A percentile compares a stretch with the other conserved stretches of the same genome.
Evolutionary conservation across 1,284 basidiomycete species (phyloP).

Genomic region (Chondrostereum purpureum): DNA sequence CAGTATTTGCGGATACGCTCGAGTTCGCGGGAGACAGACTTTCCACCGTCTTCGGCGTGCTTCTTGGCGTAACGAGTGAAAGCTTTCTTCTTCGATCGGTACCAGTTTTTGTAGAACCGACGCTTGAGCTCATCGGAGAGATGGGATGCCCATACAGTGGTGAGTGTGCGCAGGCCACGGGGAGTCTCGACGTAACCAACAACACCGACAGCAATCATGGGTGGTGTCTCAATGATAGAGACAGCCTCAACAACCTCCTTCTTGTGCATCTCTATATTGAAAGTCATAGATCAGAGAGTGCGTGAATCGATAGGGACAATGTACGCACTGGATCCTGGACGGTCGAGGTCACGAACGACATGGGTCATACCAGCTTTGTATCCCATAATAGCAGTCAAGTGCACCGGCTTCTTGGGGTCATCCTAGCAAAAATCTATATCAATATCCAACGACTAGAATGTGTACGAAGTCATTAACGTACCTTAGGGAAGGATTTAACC

Average conservation of each 20-base stretch:
- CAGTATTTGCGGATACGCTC: slow-evolving; percentile 99
- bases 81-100: slow-evolving; percentile 99
- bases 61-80: slow-evolving; percentile 99
- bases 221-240: slow-evolving; percentile 94
- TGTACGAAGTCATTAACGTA: slow-evolving; percentile 34
- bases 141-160: slow-evolving; percentile 81
- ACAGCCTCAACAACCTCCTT: slow-evolving; percentile 99
- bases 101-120: slow-evolving; percentile 99
- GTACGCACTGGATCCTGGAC: slow-evolving; percentile 89
- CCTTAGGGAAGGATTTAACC: slow-evolving; percentile 98
- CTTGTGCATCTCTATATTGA: slow-evolving; percentile 90
- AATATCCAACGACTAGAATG: slow-evolving; percentile 3
- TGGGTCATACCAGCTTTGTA: slow-evolving; percentile 99
- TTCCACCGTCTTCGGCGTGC: slow-evolving; percentile 93
- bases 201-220: slow-evolving; percentile 95
- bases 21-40: slow-evolving; percentile 91
- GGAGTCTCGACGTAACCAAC: slow-evolving; percentile 99
- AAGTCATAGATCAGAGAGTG: slow-evolving; percentile 11
- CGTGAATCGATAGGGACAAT: background rate
- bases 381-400: slow-evolving; percentile 97
- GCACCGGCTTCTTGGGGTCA: slow-evolving; percentile 98
- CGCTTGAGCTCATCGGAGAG: slow-evolving; percentile 92
- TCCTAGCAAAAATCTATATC: slow-evolving; percentile 55
- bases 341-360: slow-evolving; percentile 98
- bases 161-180: slow-evolving; percentile 88